These are phyloP conservation scores for Pichia nanzhaoensis DNA, from an alignment of 805 yeast species.

Conservation along the genomic window DNA sequence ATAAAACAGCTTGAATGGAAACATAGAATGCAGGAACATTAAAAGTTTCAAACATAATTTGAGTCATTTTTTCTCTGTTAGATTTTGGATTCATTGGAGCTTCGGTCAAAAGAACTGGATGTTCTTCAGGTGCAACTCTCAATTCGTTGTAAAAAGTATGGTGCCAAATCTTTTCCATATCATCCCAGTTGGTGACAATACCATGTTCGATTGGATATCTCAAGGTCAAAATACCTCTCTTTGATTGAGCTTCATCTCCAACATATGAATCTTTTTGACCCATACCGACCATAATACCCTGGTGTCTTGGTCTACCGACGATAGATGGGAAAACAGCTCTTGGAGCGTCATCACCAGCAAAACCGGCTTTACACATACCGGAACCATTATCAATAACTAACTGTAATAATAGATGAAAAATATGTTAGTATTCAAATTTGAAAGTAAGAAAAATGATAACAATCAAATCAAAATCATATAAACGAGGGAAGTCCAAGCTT, in stretches of 20 bases:
- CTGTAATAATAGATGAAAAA: slow-evolving; percentile 17
- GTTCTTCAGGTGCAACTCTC: slow-evolving; percentile 99
- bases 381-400: slow-evolving; percentile 99
- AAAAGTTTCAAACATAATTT: slow-evolving; percentile 98
- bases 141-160: slow-evolving; percentile 99
- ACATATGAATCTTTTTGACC: slow-evolving; percentile 99
- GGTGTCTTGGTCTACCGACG: slow-evolving; percentile 99
- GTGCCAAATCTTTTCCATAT: slow-evolving; percentile 99
- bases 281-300: slow-evolving; percentile 99
- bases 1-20: slow-evolving; percentile 96
- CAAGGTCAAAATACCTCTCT: slow-evolving; percentile 98
- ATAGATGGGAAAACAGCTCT: slow-evolving; percentile 99
- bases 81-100: slow-evolving; percentile 99
- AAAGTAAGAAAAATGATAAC: too few relatives aligned
- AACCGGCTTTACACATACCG: slow-evolving; percentile 99
- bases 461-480: too few relatives aligned
- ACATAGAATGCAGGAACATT: slow-evolving; percentile 99
- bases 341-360: slow-evolving; percentile 99
- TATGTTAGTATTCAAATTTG: slow-evolving; percentile 5
- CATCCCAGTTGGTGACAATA: slow-evolving; percentile 99
- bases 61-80: slow-evolving; percentile 99
- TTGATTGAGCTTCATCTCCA: slow-evolving; percentile 99
- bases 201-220: slow-evolving; percentile 99
- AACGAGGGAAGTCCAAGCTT: too few relatives aligned
- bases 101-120: slow-evolving; percentile 98